These are phyloP conservation scores for Metroxylon sagu DNA, from an alignment of 176 grass and related monocot genomes.

Conservation along the genomic window DNA sequence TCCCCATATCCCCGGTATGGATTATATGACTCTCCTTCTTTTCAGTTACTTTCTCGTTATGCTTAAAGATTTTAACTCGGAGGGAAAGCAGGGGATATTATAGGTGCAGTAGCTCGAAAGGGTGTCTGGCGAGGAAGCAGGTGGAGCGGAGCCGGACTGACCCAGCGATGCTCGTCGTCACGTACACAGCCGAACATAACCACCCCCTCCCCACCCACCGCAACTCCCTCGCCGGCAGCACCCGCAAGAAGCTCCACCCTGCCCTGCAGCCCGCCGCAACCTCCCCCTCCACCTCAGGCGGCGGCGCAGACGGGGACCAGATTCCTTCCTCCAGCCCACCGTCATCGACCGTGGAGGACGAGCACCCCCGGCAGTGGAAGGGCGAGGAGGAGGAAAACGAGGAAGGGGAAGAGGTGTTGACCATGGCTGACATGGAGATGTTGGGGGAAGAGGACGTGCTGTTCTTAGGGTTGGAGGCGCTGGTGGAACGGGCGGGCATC, in stretches of 20 bases:
- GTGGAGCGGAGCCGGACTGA: constrained; percentile 78
- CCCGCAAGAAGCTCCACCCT: constrained; percentile 44
- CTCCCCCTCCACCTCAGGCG: too few relatives aligned
- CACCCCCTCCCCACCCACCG: constrained; percentile 77
- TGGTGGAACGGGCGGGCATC: background rate
- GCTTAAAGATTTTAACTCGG: too few relatives aligned
- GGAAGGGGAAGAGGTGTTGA: too few relatives aligned
- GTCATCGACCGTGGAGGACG: too few relatives aligned
- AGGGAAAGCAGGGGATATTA: constrained; percentile 61
- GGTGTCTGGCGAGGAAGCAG: constrained; percentile 83
- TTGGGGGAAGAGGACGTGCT: too few relatives aligned
- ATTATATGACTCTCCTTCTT: background rate
- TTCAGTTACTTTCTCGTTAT: too few relatives aligned
- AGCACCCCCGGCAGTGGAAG: too few relatives aligned
- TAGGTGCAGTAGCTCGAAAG: constrained; percentile 93
- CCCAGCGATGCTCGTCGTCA: constrained; percentile 65
- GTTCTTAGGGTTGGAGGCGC: constrained; percentile 1
- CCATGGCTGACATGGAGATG: too few relatives aligned
- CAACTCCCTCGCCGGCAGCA: constrained; percentile 82
- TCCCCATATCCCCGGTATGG: constrained; percentile 88
- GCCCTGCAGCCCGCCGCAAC: constrained; percentile 7
- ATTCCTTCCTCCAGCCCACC: too few relatives aligned
- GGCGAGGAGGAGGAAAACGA: too few relatives aligned
- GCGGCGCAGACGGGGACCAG: too few relatives aligned
- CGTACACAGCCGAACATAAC: constrained; percentile 88